These are phyloP conservation scores for Phalaenopsis aphrodite DNA, from an alignment of 106 monocot genomes.

Conservation along the genomic window DNA sequence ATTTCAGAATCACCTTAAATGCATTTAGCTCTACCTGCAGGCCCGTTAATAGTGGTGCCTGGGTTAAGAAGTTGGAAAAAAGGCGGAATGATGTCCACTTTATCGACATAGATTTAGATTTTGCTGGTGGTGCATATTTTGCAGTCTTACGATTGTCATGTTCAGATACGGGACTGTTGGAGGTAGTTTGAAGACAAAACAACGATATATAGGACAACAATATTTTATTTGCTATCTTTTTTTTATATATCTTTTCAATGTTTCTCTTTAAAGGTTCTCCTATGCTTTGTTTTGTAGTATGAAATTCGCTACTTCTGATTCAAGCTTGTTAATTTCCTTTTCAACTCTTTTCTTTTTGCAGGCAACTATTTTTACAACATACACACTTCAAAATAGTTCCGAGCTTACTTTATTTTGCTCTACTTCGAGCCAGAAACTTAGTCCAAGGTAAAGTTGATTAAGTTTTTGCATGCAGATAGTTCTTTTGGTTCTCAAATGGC, in stretches of 20 bases:
- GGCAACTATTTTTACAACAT: constrained; percentile 65
- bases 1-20: constrained; percentile 51
- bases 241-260: not conserved
- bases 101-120: constrained; percentile 71
- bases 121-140: constrained; percentile 55
- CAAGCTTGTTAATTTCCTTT: not conserved
- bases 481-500: not conserved
- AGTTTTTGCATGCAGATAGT: not conserved
- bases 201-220: not conserved
- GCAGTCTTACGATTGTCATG: constrained; percentile 60
- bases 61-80: constrained; percentile 63
- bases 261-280: not conserved
- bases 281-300: not conserved
- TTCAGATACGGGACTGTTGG: constrained; percentile 56
- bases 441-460: constrained; percentile 26
- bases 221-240: not conserved
- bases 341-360: constrained; percentile 20
- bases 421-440: constrained; percentile 29
- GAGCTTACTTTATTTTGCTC: constrained; percentile 46
- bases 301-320: not conserved
- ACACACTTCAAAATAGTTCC: constrained; percentile 55
- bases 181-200: constrained; percentile 28
- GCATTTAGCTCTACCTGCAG: constrained; percentile 50
- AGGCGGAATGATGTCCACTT: constrained; percentile 39
- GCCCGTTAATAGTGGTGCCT: constrained; percentile 60